phyloP scores from a whole-genome alignment of 371 early-diverging fungal species.

The Apophysomyces variabilis region DNA sequence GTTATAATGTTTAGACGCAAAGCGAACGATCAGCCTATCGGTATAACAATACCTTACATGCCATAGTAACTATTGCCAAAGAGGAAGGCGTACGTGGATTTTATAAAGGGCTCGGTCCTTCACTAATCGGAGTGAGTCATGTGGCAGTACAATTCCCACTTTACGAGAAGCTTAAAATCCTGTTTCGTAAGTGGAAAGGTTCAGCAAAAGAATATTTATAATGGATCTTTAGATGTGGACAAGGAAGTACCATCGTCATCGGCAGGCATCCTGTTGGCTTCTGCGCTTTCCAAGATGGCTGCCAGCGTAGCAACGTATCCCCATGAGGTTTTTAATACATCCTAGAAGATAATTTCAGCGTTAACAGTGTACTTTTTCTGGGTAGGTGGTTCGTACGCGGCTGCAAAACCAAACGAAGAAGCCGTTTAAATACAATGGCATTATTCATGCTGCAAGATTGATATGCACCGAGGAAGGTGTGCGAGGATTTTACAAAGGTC shows the following conservation, averaged over 20 bases:
- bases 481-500: slow-evolving; percentile 87
- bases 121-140: slow-evolving; percentile 90
- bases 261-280: slow-evolving; percentile 74
- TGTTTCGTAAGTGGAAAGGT: slow-evolving; percentile 53
- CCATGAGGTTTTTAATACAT: slow-evolving; percentile 34
- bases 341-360: slow-evolving; percentile 16
- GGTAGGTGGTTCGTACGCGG: slow-evolving; percentile 81
- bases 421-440: slow-evolving; percentile 79
- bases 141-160: slow-evolving; percentile 95
- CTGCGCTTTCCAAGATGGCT: slow-evolving; percentile 85
- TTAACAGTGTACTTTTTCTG: background rate
- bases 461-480: slow-evolving; percentile 84
- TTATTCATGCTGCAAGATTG: slow-evolving; percentile 71
- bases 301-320: slow-evolving; percentile 92
- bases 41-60: slow-evolving; percentile 75
- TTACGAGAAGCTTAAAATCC: slow-evolving; percentile 87
- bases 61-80: slow-evolving; percentile 68
- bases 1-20: slow-evolving; percentile 61
- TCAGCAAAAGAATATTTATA: background rate
- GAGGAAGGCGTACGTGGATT: slow-evolving; percentile 80
- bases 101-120: slow-evolving; percentile 92
- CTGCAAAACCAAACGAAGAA: slow-evolving; percentile 82
- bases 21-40: slow-evolving; percentile 67
- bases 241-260: slow-evolving; percentile 38
- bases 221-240: slow-evolving; percentile 21